Evolutionary conservation across 2,329 filamentous ascomycete species (phyloP), one percentile per base, ranked within the genome.

Genomic region (Epicoccum nigrum): DNA sequence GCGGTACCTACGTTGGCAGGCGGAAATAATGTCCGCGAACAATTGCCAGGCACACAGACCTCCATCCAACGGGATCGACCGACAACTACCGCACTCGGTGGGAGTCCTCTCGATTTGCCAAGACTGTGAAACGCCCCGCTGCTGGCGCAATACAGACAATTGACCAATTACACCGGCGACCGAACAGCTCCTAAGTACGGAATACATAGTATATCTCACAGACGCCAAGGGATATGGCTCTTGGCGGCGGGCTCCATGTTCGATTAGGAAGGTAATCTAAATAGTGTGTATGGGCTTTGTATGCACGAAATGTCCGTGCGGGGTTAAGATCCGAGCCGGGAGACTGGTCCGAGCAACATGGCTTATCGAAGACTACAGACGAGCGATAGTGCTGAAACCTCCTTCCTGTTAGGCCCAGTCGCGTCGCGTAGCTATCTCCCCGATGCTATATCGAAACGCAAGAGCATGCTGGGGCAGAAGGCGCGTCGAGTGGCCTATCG

Each of bases 201-300:
- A 28, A 44, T 41, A 23, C 35, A 15, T 39, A 11, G 19, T 45
- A 17, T 31, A 50, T 55, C 52, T 55, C 43, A 21, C 35, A 48
- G 50, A 45, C 45, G 52, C 56, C 37, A 51, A 32, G 46, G 16
- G 23, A 39, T 28, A 38, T 28, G 44, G 30, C 28, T 28, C 55
- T 60, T 56, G 52, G 57, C 57, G 55, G 32, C 44, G 56, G 51
- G 48, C n/a, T n/a, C n/a, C n/a, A n/a, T n/a, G n/a, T n/a, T n/a
- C n/a, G n/a, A 43, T 60, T 37, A 38, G 58, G 60, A 60, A 62
- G 57, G 59, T 62, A 62, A 51, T 48, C 27, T 47, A 42, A 43
- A 50, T 38, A 50, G 54, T 57, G 58, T 58, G 58, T 57, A 47
- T 51, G 58, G 41, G 11, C 31, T 45, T 37, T 43, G 21, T 49